Evolutionary conservation across 164 flowering plant species (phyloP), one percentile per base, ranked within the genome.

Genomic region (Akebia trifoliata): DNA sequence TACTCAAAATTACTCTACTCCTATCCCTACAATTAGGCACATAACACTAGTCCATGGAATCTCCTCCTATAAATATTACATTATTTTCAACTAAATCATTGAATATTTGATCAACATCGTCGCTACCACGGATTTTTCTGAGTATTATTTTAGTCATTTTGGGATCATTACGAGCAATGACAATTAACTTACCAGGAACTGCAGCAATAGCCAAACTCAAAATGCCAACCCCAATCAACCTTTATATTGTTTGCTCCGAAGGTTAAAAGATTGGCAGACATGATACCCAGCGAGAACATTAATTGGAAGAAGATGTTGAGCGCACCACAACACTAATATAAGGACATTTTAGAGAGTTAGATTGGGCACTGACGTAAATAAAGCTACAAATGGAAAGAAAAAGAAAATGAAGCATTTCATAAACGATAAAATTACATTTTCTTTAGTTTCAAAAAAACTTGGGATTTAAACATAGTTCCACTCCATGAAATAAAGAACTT

Each of bases 31-130:
- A n/a, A n/a, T n/a, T n/a, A n/a, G n/a, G n/a, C n/a, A n/a, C n/a
- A n/a, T n/a, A n/a, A n/a, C n/a, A n/a, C n/a, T n/a, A n/a, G n/a
- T 57, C 61, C 70, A 74, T 4, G 77, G 74, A 22, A 64, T 39
- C n/a, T 61, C 42, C 37, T 36, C 28, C 28, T 49, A 59, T 0
- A 71, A n/a, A 62, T 17, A 55, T 57, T 3, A 56, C 46, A 46
- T 69, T 67, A 1, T 72, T 74, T 1, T 49, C 59, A 6, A 67
- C 40, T 4, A 73, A 36, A 21, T 60, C 70, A 4, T 39, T 10
- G 18, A 32, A 59, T 43, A 60, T 60, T 39, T 46, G 53, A 1
- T 50, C 56, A 7, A 63, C 30, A 14, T 63, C 48, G 38, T 37
- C 42, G 4, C 36, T 49, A 8, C 67, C 67, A 15, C 67, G 61